phyloP scores from a whole-genome alignment of 2,329 filamentous ascomycete genomes.

The Botrytis sinoallii region DNA sequence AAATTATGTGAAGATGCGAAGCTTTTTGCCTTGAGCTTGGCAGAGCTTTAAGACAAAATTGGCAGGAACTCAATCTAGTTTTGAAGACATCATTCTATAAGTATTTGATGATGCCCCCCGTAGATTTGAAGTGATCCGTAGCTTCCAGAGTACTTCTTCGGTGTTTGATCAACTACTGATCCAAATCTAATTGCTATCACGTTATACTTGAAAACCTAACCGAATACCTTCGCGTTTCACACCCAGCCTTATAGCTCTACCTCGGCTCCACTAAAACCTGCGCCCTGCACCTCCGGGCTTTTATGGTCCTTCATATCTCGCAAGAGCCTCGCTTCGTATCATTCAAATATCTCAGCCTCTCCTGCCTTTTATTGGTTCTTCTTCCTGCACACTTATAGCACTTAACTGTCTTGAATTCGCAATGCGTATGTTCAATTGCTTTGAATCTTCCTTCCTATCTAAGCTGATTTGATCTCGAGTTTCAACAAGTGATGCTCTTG shows the following conservation, averaged over 20 bases:
- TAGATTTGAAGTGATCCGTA: background rate
- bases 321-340: background rate
- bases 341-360: no score
- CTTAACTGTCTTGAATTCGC: no score
- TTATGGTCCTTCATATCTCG: background rate
- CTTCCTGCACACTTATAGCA: no score
- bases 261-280: background rate
- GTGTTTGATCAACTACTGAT: background rate
- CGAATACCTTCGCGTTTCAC: background rate
- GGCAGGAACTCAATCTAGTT: no score
- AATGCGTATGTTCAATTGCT: background rate
- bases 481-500: background rate
- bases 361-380: background rate
- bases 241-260: background rate
- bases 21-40: no score
- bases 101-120: background rate
- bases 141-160: background rate
- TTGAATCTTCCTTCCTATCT: fast-evolving
- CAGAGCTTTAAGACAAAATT: no score
- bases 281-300: background rate
- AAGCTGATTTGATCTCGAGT: background rate
- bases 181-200: background rate
- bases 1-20: no score
- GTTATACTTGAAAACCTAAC: background rate
- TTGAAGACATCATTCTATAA: no score